Evolutionary conservation across 495 filamentous ascomycete genomes (phyloP).

Genomic region (Lophiostoma macrostomum): DNA sequence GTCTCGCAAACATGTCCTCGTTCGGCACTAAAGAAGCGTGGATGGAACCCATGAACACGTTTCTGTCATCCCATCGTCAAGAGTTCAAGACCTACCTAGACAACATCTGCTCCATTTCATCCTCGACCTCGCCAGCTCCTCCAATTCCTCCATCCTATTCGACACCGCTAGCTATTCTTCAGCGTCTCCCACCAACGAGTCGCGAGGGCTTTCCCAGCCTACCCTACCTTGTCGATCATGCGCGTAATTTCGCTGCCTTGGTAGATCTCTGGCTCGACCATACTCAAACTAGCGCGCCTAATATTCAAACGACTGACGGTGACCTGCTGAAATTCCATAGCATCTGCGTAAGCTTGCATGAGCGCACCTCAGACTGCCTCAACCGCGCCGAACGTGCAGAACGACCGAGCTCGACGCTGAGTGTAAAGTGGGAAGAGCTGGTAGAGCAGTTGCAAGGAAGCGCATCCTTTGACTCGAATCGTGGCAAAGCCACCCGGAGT

Average conservation of each 20-base stretch:
- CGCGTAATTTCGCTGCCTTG: conserved; percentile 82
- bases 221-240: conserved; percentile 89
- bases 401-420: conserved; percentile 56
- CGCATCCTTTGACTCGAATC: conserved; percentile 22
- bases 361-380: conserved; percentile 70
- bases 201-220: conserved; percentile 93
- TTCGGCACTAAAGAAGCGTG: conserved; percentile 95
- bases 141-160: conserved; percentile 80
- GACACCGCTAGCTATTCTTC: conserved; percentile 87
- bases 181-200: conserved; percentile 73
- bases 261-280: conserved; percentile 82
- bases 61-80: conserved; percentile 59
- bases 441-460: conserved; percentile 58
- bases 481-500: conserved; percentile 16
- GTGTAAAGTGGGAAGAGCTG: conserved; percentile 68
- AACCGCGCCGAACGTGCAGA: conserved; percentile 68
- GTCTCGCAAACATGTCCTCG: conserved; percentile 85
- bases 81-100: conserved; percentile 88
- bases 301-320: conserved; percentile 53
- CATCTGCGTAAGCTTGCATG: conserved; percentile 66
- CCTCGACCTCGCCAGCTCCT: conserved; percentile 48
- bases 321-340: conserved; percentile 71
- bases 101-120: conserved; percentile 75
- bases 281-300: conserved; percentile 47
- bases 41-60: conserved; percentile 98